A percentile compares a stretch with the other conserved stretches of the same genome.
phyloP scores from a whole-genome alignment of 768 basidiomycete species.

The Tylopilus felleus region DNA sequence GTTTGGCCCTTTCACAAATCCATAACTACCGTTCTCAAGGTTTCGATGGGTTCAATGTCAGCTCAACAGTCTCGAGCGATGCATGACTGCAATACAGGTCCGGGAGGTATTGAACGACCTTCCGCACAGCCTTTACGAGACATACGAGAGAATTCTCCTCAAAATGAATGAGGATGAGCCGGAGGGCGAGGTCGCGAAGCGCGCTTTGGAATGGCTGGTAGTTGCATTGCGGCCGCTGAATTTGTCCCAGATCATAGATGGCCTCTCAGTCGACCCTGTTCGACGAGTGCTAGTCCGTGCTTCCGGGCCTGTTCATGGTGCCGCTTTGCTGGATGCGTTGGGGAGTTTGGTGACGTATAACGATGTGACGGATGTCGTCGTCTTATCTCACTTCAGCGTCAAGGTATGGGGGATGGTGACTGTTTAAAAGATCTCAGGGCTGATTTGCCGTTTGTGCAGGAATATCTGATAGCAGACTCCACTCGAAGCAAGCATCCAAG shows the following conservation, averaged over 20 bases:
- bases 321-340: not conserved
- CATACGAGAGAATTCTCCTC: too few species aligned
- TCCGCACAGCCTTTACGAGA: too few species aligned
- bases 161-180: not conserved
- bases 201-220: too few species aligned
- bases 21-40: not conserved
- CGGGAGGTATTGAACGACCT: too few species aligned
- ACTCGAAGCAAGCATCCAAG: too few species aligned
- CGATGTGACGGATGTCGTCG: conserved; percentile 2
- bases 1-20: too few species aligned
- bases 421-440: too few species aligned
- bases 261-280: not conserved
- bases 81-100: too few species aligned
- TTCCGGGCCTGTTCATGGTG: not conserved
- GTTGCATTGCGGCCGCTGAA: conserved; percentile 4
- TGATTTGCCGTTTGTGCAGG: too few species aligned
- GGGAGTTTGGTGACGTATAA: conserved; percentile 1
- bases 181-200: not conserved
- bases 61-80: not conserved
- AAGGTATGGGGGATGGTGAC: conserved; percentile 1
- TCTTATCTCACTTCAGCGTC: conserved; percentile 11
- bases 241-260: conserved; percentile 8
- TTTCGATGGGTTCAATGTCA: conserved; percentile 20
- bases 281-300: not conserved
- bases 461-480: too few species aligned